These are phyloP conservation scores for Cornus suecica DNA, from an alignment of 148 eudicot genomes.

Conservation along the genomic window DNA sequence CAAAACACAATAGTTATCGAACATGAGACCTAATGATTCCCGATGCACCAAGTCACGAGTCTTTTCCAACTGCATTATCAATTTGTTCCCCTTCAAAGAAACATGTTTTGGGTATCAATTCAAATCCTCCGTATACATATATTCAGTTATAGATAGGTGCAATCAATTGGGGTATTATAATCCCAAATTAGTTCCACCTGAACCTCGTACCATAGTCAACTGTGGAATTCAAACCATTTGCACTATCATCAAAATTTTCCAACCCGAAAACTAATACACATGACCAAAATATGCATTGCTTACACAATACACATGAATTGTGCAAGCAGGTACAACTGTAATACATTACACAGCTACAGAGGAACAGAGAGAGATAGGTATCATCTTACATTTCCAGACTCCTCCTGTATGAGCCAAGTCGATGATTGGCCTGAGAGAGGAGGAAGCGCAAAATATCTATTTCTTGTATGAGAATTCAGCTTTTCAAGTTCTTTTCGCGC, in stretches of 20 bases:
- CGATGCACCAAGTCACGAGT: too few species aligned
- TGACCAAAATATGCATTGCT: background rate
- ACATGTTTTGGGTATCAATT: background rate
- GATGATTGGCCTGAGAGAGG: background rate
- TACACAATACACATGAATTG: background rate
- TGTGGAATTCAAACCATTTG: background rate
- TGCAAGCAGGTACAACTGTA: background rate
- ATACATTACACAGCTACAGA: too few species aligned
- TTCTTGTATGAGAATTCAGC: constrained; percentile 33
- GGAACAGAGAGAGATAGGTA: too few species aligned
- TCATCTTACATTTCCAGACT: too few species aligned
- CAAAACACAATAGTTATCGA: too few species aligned
- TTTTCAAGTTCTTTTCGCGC: constrained; percentile 60
- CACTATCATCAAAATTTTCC: background rate
- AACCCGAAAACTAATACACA: background rate
- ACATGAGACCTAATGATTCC: too few species aligned
- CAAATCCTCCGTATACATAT: background rate
- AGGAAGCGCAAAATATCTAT: constrained; percentile 12
- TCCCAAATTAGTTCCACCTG: background rate
- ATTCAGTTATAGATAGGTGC: background rate
- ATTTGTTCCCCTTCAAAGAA: background rate
- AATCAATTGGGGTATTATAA: background rate
- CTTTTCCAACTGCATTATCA: too few species aligned
- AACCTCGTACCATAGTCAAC: background rate
- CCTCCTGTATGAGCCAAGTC: background rate